These are phyloP conservation scores for Botryotinia convoluta DNA, from an alignment of 2,329 filamentous ascomycete genomes.

Conservation along the genomic window DNA sequence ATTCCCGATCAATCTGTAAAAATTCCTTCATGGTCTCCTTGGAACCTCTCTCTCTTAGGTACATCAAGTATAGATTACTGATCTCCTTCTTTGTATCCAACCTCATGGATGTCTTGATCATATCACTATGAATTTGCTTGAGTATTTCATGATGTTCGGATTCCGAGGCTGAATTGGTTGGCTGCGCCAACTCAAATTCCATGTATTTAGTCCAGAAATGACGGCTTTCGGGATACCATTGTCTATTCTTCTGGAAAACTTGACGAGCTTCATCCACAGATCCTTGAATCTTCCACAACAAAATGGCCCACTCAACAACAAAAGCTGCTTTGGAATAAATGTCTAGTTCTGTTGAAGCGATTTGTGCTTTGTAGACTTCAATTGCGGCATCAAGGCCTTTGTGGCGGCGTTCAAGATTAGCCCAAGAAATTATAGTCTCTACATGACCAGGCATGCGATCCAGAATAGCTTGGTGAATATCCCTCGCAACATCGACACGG, in stretches of 20 bases:
- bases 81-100: constrained; percentile 69
- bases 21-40: constrained; percentile 86
- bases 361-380: constrained; percentile 75
- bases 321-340: constrained; percentile 81
- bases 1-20: constrained; percentile 75
- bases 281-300: constrained; percentile 86
- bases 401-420: constrained; percentile 81
- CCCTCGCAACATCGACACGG: constrained; percentile 73
- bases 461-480: constrained; percentile 81
- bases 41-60: constrained; percentile 77
- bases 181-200: constrained; percentile 83
- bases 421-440: constrained; percentile 84
- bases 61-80: constrained; percentile 74
- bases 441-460: constrained; percentile 74
- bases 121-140: constrained; percentile 73
- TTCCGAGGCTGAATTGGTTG: constrained; percentile 64
- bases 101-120: constrained; percentile 68
- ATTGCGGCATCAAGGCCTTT: constrained; percentile 81
- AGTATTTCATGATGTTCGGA: constrained; percentile 67
- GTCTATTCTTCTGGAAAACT: constrained; percentile 77
- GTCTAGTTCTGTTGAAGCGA: constrained; percentile 69
- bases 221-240: constrained; percentile 80
- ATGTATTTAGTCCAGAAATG: constrained; percentile 91
- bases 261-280: constrained; percentile 76
- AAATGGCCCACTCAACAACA: constrained; percentile 81